A percentile compares a stretch with the other conserved stretches of the same genome.
phyloP scores from a whole-genome alignment of 2,329 filamentous ascomycete genomes.

The Fusarium aywerte region DNA sequence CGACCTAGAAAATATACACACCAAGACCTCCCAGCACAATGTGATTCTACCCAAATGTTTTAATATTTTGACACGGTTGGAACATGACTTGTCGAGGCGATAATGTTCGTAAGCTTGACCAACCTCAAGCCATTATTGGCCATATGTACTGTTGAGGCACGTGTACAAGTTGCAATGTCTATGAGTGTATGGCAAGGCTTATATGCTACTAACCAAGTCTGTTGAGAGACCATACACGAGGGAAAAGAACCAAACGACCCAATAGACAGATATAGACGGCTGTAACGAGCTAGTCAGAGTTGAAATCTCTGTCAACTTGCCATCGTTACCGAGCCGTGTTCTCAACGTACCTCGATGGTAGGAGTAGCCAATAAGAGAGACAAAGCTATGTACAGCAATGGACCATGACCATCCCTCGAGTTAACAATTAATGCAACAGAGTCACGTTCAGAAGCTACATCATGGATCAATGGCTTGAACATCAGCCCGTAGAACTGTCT shows the following conservation, averaged over 20 bases:
- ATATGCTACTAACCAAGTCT: not conserved
- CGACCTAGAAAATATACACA: not conserved
- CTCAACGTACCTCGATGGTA: not conserved
- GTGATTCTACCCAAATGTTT: not conserved
- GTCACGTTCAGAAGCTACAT: constrained; percentile 13
- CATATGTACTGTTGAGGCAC: not conserved
- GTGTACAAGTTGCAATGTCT: not conserved
- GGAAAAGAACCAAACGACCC: not conserved
- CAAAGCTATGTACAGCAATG: not conserved
- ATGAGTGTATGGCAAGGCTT: not conserved
- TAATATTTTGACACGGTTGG: not conserved
- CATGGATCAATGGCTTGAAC: not conserved
- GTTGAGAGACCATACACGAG: not conserved
- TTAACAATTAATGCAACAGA: not conserved
- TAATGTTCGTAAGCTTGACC: not conserved
- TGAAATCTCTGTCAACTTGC: not conserved
- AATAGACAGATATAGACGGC: not conserved
- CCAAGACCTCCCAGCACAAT: not conserved
- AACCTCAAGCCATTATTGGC: not conserved
- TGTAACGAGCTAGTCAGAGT: not conserved
- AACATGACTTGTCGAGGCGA: not conserved
- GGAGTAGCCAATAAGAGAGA: not conserved
- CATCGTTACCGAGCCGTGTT: not conserved
- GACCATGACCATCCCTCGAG: too few relatives aligned
- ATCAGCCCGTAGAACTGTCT: not conserved